Evolutionary conservation across 495 filamentous ascomycete genomes (phyloP).

Genomic region (Penicillium coffeae): DNA sequence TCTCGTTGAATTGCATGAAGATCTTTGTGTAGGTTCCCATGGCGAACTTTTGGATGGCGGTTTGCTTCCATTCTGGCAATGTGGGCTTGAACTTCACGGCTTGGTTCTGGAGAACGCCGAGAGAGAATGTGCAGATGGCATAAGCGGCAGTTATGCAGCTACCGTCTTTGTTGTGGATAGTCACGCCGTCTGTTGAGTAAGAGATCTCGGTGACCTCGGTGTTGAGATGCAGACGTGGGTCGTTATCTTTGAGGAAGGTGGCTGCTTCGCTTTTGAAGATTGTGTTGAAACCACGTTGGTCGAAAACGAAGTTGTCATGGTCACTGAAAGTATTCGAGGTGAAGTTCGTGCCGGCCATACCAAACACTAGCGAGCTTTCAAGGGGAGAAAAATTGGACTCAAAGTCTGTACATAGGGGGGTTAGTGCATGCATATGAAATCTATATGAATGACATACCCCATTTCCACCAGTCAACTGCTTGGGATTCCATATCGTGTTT

Average conservation of each 20-base stretch:
- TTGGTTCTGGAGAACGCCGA: constrained; percentile 68
- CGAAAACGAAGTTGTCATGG: constrained; percentile 65
- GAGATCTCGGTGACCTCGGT: constrained; percentile 57
- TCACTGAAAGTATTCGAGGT: constrained; percentile 49
- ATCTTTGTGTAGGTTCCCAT: constrained; percentile 81
- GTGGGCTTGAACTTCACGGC: constrained; percentile 57
- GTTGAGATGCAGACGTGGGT: constrained; percentile 59
- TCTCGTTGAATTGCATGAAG: constrained; percentile 68
- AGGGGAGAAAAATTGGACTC: constrained; percentile 52
- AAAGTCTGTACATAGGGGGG: constrained; percentile 40
- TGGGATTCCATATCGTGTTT: constrained; percentile 54
- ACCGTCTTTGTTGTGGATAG: constrained; percentile 52
- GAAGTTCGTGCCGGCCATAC: constrained; percentile 43
- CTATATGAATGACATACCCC: constrained; percentile 28
- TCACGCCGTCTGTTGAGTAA: constrained; percentile 54
- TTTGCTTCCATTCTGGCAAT: constrained; percentile 65
- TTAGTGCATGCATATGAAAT: constrained; percentile 1
- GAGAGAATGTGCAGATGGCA: constrained; percentile 56
- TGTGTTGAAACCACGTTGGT: constrained; percentile 63
- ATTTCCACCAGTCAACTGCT: constrained; percentile 63
- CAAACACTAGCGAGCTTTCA: constrained; percentile 44
- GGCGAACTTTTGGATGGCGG: constrained; percentile 61
- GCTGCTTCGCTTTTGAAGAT: constrained; percentile 59
- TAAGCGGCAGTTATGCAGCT: constrained; percentile 61
- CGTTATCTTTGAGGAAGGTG: constrained; percentile 54